These are phyloP conservation scores for Yarrowia sp. DNA, from an alignment of 805 yeast species.

Conservation along the genomic window DNA sequence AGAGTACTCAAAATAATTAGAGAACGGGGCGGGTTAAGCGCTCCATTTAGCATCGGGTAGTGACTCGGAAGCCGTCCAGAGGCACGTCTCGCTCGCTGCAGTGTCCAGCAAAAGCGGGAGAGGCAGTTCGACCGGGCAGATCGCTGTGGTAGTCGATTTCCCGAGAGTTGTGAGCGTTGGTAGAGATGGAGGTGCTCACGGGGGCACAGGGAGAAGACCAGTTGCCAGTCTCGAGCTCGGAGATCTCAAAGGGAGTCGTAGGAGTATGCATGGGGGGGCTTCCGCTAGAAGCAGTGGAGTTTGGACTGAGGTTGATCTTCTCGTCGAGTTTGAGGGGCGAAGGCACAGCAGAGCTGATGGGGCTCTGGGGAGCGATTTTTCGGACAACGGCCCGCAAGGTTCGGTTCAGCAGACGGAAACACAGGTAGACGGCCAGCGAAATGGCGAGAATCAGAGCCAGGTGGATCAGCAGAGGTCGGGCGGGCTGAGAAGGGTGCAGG, in stretches of 20 bases:
- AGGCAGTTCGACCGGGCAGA: not conserved
- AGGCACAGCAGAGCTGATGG: conserved; percentile 2
- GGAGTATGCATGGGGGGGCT: conserved; percentile 16
- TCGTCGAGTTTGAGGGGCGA: conserved; percentile 19
- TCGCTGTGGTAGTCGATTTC: conserved; percentile 22
- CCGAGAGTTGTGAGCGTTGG: conserved; percentile 18
- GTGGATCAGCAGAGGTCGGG: conserved; percentile 7
- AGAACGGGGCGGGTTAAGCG: not conserved
- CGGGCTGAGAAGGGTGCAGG: conserved; percentile 23
- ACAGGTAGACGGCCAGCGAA: conserved; percentile 16
- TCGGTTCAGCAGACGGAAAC: conserved; percentile 13
- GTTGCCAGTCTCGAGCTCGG: conserved; percentile 22
- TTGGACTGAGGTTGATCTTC: conserved; percentile 12
- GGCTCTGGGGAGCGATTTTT: conserved; percentile 14
- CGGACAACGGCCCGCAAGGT: not conserved
- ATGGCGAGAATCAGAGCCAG: conserved; percentile 19
- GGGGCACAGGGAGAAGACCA: conserved; percentile 17
- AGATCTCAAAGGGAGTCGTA: conserved; percentile 16
- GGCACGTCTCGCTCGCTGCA: conserved; percentile 21
- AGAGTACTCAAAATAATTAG: not conserved
- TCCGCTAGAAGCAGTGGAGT: conserved; percentile 4
- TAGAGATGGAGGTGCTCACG: conserved; percentile 18
- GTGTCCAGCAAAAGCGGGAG: conserved; percentile 8
- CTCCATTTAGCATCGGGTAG: not conserved
- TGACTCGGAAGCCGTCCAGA: conserved; percentile 16